Conservation (phyloP, 257 asterid species). For the Schizonepeta tenuifolia region DNA sequence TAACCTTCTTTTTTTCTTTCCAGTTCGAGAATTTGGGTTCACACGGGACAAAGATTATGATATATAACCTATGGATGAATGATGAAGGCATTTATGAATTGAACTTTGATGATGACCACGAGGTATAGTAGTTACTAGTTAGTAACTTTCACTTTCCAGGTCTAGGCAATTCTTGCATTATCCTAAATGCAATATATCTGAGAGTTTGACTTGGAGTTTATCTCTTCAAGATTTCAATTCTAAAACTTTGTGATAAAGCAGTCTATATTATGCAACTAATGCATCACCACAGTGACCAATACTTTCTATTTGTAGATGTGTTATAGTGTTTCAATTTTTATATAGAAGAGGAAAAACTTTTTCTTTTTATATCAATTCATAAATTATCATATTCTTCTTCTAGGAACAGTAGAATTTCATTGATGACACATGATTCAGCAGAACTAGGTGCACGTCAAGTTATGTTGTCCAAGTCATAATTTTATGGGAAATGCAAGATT, state of each 20-base stretch:
- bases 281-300: slow-evolving; percentile 15
- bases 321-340: not conserved
- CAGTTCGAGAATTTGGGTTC: slow-evolving; percentile 81
- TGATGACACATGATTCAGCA: slow-evolving; percentile 1
- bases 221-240: slow-evolving; percentile 13
- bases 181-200: slow-evolving; percentile 14
- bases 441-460: not conserved
- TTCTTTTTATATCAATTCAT: not conserved
- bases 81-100: slow-evolving; percentile 95
- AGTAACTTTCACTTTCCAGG: slow-evolving; percentile 23
- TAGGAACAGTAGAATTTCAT: not conserved
- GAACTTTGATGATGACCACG: slow-evolving; percentile 82
- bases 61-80: slow-evolving; percentile 91
- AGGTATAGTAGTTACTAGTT: slow-evolving; percentile 50
- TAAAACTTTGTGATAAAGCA: slow-evolving; percentile 1
- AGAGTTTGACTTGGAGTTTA: slow-evolving; percentile 22
- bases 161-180: slow-evolving; percentile 4
- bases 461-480: not conserved
- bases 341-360: not conserved
- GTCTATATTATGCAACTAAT: not conserved
- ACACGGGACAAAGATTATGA: slow-evolving; percentile 83
- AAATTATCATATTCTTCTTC: not conserved
- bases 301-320: not conserved
- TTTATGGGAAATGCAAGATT: not conserved
- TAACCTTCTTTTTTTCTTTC: slow-evolving; percentile 39